Evolutionary conservation across 805 yeast genomes (phyloP).

Genomic region (Dipodascus geniculatus): DNA sequence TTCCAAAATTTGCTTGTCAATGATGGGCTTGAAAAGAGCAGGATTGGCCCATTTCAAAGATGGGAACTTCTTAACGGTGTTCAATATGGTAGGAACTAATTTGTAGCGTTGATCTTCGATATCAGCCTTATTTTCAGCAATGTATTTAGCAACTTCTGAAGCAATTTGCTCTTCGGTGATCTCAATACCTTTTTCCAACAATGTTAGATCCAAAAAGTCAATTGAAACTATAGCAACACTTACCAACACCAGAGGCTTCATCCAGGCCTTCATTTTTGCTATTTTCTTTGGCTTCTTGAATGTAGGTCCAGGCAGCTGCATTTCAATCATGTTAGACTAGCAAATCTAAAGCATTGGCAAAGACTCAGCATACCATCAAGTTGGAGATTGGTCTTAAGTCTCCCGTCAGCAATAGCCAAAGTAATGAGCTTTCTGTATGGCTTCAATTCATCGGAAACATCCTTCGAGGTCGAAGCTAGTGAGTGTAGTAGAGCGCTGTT

Average conservation of each 20-base stretch:
- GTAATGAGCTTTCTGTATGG: slow-evolving; percentile 41
- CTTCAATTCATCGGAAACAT: slow-evolving; percentile 32
- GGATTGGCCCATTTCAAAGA: slow-evolving; percentile 90
- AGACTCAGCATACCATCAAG: slow-evolving; percentile 35
- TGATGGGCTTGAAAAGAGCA: slow-evolving; percentile 69
- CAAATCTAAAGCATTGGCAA: background rate
- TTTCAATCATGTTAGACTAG: background rate
- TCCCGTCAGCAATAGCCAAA: slow-evolving; percentile 50
- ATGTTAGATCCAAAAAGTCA: background rate
- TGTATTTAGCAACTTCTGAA: slow-evolving; percentile 43
- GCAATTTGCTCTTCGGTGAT: slow-evolving; percentile 57
- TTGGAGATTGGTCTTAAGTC: slow-evolving; percentile 58
- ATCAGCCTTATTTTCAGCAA: slow-evolving; percentile 45
- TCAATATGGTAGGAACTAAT: slow-evolving; percentile 63
- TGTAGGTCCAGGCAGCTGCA: slow-evolving; percentile 55
- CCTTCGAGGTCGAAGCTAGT: slow-evolving; percentile 63
- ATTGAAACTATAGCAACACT: slow-evolving; percentile 24
- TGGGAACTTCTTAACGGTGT: slow-evolving; percentile 61
- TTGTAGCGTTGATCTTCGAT: slow-evolving; percentile 69
- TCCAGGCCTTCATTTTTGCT: slow-evolving; percentile 41
- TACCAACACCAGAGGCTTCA: slow-evolving; percentile 47
- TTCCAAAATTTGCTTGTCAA: slow-evolving; percentile 64
- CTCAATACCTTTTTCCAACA: slow-evolving; percentile 43
- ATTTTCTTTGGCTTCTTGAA: slow-evolving; percentile 31
- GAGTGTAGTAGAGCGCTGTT: slow-evolving; percentile 59